These are phyloP conservation scores for Microascus cirrosus DNA, from an alignment of 2,329 filamentous ascomycete species.

Conservation along the genomic window DNA sequence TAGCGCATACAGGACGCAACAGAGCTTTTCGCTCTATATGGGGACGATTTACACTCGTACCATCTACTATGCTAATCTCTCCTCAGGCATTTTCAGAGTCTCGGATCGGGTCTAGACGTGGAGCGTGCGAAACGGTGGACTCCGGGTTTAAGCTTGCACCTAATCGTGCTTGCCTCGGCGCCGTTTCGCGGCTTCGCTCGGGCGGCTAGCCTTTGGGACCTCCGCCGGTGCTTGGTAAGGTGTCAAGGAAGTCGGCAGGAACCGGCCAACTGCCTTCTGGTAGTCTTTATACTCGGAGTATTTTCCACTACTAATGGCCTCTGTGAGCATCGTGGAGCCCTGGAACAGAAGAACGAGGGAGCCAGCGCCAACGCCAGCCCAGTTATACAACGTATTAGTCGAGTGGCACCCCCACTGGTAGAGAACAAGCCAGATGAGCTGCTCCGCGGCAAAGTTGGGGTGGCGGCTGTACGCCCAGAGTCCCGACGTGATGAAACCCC, in stretches of 20 bases:
- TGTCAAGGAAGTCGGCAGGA: conserved; percentile 51
- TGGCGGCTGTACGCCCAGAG: conserved; percentile 84
- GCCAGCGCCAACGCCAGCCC: conserved; percentile 61
- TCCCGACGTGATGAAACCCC: conserved; percentile 76
- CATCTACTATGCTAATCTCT: neutral
- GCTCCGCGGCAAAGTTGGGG: conserved; percentile 90
- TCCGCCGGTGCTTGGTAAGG: conserved; percentile 28
- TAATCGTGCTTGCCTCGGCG: conserved; percentile 14
- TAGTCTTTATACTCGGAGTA: conserved; percentile 85
- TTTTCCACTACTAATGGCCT: conserved; percentile 67
- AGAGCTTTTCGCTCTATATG: neutral
- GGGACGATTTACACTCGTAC: neutral
- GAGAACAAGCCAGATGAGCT: conserved; percentile 76
- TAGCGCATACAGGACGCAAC: conserved; percentile 2
- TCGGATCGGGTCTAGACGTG: too few species aligned
- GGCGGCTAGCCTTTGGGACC: conserved; percentile 34
- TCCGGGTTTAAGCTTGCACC: neutral
- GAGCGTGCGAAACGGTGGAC: too few species aligned
- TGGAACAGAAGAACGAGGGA: conserved; percentile 75
- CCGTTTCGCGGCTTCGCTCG: conserved; percentile 33
- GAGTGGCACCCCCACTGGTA: conserved; percentile 82
- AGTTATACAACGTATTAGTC: conserved; percentile 62
- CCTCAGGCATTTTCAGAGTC: neutral
- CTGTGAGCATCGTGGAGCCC: conserved; percentile 78
- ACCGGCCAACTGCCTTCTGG: conserved; percentile 71